Evolutionary conservation across 192 early-diverging fungal genomes (phyloP), one percentile per base, ranked within the genome.

Genomic region (Entomortierella beljakovae): DNA sequence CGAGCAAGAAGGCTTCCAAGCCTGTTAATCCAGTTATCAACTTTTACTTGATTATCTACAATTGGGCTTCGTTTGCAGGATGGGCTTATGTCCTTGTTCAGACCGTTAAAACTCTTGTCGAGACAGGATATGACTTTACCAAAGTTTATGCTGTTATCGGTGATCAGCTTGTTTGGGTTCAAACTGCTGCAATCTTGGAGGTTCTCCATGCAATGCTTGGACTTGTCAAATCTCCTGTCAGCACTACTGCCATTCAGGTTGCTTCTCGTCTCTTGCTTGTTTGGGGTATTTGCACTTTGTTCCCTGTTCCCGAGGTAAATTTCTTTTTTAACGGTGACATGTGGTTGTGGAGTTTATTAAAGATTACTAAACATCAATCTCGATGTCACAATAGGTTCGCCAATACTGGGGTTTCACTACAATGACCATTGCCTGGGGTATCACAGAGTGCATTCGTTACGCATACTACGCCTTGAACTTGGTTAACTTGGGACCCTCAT

Each of bases 401-500:
- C 71, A 85, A 3, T 88, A 90, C 52, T 89, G 86, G 79, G 86
- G 88, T 15, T 92, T 93, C 58, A 87, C 90, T 29, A 88, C 91
- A 35, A 98, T 98, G 96, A 85, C 91, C 22, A 73, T 93, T 61
- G 94, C 97, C 20, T 99, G 97, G 97, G 86, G 84, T 31, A 83
- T 99, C 64, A 96, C 96, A 49, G 97, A 99, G 81, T 89, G 89
- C 66, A 85, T 97, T 38, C 92, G 97, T 57, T 98, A 99, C 81
- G 82, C 90, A n/a, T 97, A 91, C 86, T 99, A 98, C 82, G 88
- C 88, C 7, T 75, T 93, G 51, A 89, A 90, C 62, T 83, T 97
- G 49, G 58, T 92, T 8, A 87, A 88, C 32, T 71, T 82, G 33
- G 88, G 91, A 9, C 88, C 90, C 15, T 67, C 52, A 7, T 70